Percentiles rank a stretch among this genome's conserved stretches.
These are phyloP conservation scores for Trifolium dubium DNA, from an alignment of 306 rosid genomes.

Conservation along the genomic window DNA sequence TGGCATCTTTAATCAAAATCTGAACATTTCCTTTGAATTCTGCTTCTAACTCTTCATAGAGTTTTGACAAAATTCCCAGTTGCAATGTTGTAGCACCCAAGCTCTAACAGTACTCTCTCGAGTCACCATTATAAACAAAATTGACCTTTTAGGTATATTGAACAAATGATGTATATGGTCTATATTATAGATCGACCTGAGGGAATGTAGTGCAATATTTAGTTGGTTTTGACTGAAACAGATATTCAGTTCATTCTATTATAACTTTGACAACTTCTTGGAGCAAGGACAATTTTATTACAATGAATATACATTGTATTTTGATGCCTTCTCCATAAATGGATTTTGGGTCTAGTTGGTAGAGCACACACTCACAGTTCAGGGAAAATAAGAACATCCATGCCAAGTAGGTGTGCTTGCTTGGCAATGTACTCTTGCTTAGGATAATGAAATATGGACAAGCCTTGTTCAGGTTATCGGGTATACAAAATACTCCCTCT, in stretches of 20 bases:
- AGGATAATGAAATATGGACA: background rate
- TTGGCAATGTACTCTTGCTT: conserved; percentile 1
- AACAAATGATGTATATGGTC: too few species aligned
- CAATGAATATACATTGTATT: background rate
- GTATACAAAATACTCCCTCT: background rate
- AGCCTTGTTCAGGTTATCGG: background rate
- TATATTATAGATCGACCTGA: too few species aligned
- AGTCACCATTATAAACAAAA: too few species aligned
- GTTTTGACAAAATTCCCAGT: background rate
- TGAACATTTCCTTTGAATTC: background rate
- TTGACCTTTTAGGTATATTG: too few species aligned
- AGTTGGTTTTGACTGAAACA: background rate
- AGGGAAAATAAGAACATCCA: background rate
- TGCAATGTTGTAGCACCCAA: background rate
- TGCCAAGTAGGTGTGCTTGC: background rate
- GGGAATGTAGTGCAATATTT: background rate
- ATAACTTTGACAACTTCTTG: background rate
- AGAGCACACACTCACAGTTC: background rate
- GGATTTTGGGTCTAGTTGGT: background rate
- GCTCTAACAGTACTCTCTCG: background rate
- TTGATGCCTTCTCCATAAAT: background rate
- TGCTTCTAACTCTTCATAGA: background rate
- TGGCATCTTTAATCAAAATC: background rate
- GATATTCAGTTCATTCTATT: background rate
- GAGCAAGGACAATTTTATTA: background rate